Percentiles rank a stretch among this genome's conserved stretches.
phyloP scores from a whole-genome alignment of 352 stramenopile species.

The Pythium guiyangense region DNA sequence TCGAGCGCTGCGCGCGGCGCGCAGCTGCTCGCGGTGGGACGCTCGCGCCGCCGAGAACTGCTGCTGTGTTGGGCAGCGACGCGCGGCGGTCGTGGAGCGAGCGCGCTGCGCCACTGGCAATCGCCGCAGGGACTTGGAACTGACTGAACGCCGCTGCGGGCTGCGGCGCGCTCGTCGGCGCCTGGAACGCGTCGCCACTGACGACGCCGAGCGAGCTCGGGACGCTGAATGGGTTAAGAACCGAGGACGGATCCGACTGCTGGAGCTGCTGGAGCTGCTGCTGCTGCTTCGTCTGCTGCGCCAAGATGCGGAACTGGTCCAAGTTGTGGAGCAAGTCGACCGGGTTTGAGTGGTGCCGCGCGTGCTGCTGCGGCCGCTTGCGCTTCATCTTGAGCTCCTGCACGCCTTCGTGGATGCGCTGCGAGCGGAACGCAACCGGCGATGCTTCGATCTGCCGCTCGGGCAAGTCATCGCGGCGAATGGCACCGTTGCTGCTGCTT shows the following conservation, averaged over 20 bases:
- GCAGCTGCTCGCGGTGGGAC: constrained; percentile 14
- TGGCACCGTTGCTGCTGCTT: not conserved
- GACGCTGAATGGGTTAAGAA: constrained; percentile 23
- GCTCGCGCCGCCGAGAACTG: not conserved
- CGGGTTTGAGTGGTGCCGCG: constrained; percentile 67
- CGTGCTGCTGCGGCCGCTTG: constrained; percentile 52
- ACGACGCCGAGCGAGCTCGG: constrained; percentile 8
- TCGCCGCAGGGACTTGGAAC: no score
- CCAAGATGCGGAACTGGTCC: constrained; percentile 64
- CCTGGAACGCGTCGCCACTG: not conserved
- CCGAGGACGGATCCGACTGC: constrained; percentile 4
- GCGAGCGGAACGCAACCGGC: constrained; percentile 41
- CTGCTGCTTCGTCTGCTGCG: constrained; percentile 53
- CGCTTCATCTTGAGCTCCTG: constrained; percentile 81
- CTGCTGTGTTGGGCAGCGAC: no score
- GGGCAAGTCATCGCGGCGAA: constrained; percentile 10
- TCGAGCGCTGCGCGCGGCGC: constrained; percentile 42
- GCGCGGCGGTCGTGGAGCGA: no score
- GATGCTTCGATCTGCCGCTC: constrained; percentile 14
- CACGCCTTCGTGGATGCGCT: constrained; percentile 60
- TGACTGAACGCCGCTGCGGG: no score
- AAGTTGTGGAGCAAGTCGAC: constrained; percentile 75
- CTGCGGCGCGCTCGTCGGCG: no score
- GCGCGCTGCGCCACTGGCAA: no score
- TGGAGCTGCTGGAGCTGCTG: constrained; percentile 41